A percentile compares a stretch with the other conserved stretches of the same genome.
Evolutionary conservation across 139 green algal species (phyloP).

Genomic region (Chlamydomonas sp.): DNA sequence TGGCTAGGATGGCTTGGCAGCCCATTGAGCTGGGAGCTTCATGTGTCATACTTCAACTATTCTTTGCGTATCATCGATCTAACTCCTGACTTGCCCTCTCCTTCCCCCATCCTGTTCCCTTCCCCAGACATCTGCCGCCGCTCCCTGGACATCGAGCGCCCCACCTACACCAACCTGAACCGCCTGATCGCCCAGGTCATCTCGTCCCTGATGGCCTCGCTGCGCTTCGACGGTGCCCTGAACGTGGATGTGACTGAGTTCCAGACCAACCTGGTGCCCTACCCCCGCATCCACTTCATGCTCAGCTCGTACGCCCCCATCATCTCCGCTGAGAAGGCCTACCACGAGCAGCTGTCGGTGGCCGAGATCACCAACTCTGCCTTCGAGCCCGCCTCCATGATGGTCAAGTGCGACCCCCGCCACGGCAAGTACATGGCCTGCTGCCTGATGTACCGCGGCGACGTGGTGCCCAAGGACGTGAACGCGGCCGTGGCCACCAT

Average conservation of each 20-base stretch:
- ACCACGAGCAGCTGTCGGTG: slow-evolving; percentile 98
- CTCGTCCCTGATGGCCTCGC: slow-evolving; percentile 94
- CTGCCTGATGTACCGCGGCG: slow-evolving; percentile 99
- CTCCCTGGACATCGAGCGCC: slow-evolving; percentile 96
- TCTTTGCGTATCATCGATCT: too few species aligned
- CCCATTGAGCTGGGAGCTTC: too few species aligned
- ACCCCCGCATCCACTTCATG: slow-evolving; percentile 99
- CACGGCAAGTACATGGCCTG: slow-evolving; percentile 99
- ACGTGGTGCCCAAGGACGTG: slow-evolving; percentile 99
- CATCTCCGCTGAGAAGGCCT: slow-evolving; percentile 99
- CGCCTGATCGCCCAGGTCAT: slow-evolving; percentile 92
- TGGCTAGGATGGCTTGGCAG: too few species aligned
- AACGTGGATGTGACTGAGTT: slow-evolving; percentile 99
- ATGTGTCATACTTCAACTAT: too few species aligned
- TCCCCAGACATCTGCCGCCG: slow-evolving; percentile 91
- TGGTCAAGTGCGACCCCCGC: slow-evolving; percentile 98
- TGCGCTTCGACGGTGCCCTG: slow-evolving; percentile 95
- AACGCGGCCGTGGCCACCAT: slow-evolving; percentile 97
- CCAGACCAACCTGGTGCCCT: slow-evolving; percentile 99
- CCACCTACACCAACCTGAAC: slow-evolving; percentile 99
- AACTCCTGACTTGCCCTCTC: not conserved
- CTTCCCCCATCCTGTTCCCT: not conserved
- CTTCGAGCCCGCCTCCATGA: slow-evolving; percentile 96
- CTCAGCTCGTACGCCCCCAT: slow-evolving; percentile 97
- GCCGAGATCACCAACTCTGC: slow-evolving; percentile 98